phyloP scores from a whole-genome alignment of 306 rosid genomes.

The Cucurbita ficifolia region DNA sequence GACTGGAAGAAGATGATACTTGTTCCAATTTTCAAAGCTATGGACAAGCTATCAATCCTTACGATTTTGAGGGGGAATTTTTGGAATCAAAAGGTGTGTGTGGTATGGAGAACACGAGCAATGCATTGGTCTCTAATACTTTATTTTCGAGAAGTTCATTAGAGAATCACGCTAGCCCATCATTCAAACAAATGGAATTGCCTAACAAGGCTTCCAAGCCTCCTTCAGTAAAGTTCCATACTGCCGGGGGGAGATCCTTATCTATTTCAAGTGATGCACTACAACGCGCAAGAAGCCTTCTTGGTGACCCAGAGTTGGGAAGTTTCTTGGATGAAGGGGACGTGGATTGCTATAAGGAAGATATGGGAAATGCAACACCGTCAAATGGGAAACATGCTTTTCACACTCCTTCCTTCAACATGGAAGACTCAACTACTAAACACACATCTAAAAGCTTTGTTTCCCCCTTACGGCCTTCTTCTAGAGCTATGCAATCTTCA shows the following conservation, averaged over 20 bases:
- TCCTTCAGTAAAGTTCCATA: slow-evolving; percentile 50
- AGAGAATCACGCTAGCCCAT: slow-evolving; percentile 16
- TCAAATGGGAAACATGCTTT: slow-evolving; percentile 16
- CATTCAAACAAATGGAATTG: slow-evolving; percentile 10
- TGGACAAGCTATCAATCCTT: slow-evolving; percentile 5
- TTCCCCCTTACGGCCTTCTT: slow-evolving; percentile 26
- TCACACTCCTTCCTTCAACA: slow-evolving; percentile 18
- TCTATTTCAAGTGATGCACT: slow-evolving; percentile 66
- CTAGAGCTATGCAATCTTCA: slow-evolving; percentile 21
- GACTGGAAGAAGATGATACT: slow-evolving; percentile 22
- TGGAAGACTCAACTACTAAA: slow-evolving; percentile 10
- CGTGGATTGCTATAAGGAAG: slow-evolving; percentile 12
- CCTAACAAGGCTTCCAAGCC: slow-evolving; percentile 16
- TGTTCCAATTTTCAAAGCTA: slow-evolving; percentile 18
- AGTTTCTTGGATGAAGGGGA: slow-evolving; percentile 38
- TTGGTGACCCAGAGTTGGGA: slow-evolving; percentile 76
- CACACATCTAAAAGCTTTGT: slow-evolving; percentile 22
- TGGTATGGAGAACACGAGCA: slow-evolving; percentile 7
- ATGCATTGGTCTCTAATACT: not conserved
- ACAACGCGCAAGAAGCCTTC: slow-evolving; percentile 72
- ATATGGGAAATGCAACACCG: not conserved
- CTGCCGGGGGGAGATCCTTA: slow-evolving; percentile 82
- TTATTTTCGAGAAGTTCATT: slow-evolving; percentile 10
- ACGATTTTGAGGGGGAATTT: not conserved
- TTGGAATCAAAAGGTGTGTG: slow-evolving; percentile 12